A percentile compares a stretch with the other conserved stretches of the same genome.
phyloP scores from a whole-genome alignment of 148 eudicot genomes.

The Suaeda aralocaspica region DNA sequence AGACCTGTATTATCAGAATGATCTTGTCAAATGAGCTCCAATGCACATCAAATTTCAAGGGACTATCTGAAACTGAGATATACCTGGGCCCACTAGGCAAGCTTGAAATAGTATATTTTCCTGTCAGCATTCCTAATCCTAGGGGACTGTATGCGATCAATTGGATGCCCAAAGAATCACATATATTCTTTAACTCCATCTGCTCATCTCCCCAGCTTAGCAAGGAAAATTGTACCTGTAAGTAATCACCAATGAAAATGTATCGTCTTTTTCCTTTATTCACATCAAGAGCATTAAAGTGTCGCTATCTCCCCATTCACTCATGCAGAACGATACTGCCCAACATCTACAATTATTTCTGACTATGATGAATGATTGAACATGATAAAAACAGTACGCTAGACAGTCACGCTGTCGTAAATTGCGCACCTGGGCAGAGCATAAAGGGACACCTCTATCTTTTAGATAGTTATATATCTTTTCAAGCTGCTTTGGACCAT shows the following conservation, averaged over 20 bases:
- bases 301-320: neutral
- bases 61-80: neutral
- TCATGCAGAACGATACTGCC: neutral
- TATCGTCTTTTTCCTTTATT: neutral
- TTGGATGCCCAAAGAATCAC: conserved; percentile 70
- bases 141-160: conserved; percentile 85
- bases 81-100: conserved; percentile 90
- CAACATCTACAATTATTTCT: neutral
- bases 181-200: conserved; percentile 65
- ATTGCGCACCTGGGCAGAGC: conserved; percentile 79
- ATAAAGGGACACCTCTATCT: conserved; percentile 76
- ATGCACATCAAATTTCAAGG: conserved; percentile 1
- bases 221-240: conserved; percentile 84
- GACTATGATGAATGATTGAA: neutral
- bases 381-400: neutral
- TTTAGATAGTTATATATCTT: conserved; percentile 72
- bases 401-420: neutral
- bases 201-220: conserved; percentile 86
- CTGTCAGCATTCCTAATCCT: conserved; percentile 97
- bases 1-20: conserved; percentile 41
- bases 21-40: conserved; percentile 4
- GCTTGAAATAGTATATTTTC: conserved; percentile 66
- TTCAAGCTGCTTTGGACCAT: conserved; percentile 88
- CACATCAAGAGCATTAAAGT: neutral
- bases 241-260: neutral